These are phyloP conservation scores for Ceratocystis huliohia DNA, from an alignment of 2,329 filamentous ascomycete genomes.

Conservation along the genomic window DNA sequence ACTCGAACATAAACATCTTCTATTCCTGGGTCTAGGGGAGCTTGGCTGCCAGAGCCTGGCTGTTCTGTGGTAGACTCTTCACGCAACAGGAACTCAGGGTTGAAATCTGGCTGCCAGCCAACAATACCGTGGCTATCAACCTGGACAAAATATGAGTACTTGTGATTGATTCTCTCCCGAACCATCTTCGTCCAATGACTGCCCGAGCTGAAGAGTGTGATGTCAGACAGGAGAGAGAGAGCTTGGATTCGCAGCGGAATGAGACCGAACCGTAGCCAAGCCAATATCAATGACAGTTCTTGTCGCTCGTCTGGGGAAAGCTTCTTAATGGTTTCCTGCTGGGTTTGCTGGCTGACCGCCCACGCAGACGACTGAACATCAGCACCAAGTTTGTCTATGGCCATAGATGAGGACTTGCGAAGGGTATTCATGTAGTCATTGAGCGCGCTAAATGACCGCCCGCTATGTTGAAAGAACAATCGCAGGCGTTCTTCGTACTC, in stretches of 20 bases:
- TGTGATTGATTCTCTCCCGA: slow-evolving; percentile 5
- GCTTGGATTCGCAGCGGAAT: slow-evolving; percentile 11
- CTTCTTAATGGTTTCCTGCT: background rate
- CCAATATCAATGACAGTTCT: slow-evolving; percentile 10
- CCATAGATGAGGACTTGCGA: background rate
- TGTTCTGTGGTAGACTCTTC: background rate
- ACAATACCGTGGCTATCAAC: slow-evolving; percentile 2
- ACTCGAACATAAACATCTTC: background rate
- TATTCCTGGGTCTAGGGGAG: background rate
- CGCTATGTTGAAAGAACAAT: background rate
- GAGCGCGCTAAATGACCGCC: slow-evolving; percentile 2
- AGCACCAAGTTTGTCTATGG: background rate
- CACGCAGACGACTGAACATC: background rate
- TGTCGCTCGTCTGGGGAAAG: background rate
- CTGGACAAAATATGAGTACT: slow-evolving; percentile 2
- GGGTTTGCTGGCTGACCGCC: background rate
- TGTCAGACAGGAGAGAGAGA: slow-evolving; percentile 3
- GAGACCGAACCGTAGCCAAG: slow-evolving; percentile 8
- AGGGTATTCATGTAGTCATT: background rate
- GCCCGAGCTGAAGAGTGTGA: background rate
- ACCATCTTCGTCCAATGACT: slow-evolving; percentile 3
- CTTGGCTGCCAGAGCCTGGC: background rate
- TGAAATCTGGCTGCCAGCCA: background rate
- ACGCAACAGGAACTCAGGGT: background rate
- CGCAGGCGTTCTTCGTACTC: background rate